Base-by-base conservation (phyloP, 2,329 filamentous ascomycete species). In the Phialocephala subalpina region DNA sequence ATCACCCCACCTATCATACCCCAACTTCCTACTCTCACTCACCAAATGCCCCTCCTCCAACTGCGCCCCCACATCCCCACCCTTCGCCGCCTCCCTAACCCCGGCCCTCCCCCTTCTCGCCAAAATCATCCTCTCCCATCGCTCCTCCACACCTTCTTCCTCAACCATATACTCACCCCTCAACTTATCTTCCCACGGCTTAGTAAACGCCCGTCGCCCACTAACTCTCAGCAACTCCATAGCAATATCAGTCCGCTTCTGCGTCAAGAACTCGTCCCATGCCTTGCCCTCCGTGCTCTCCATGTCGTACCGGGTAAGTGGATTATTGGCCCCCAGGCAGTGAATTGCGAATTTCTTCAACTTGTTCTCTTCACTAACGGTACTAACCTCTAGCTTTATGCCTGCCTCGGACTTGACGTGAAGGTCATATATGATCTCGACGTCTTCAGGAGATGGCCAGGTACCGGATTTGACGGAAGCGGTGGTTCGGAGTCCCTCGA, bases 181-280 rank as follows among this genome's bases (percentile, higher is more conserved):
- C n/a, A 53, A 49, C n/a, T 58, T 29, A 53, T 53, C 60, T 40
- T 62, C 42, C 65, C 67, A 69, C 3, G 65, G 62, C 56, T 62
- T 52, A n/a, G 8, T 49, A 14, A 45, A 42, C 12, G 8, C 29
- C 60, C 62, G 61, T 9, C 36, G 55, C 1, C 14, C n/a, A n/a
- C 59, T 53, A 3, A 56, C 40, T 9, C 29, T 52, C 25, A 62
- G 18, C 35, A 67, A 42, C 12, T 65, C 65, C 16, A 63, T 18
- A 20, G 33, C 35, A 5, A 69, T 4, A 4, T 35, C 60, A 16
- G 27, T 7, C 9, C 22, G 8, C 35, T 63, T 33, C 5, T 1
- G 3, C n/a, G 33, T 29, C 25, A 53, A 6, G 1, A 58, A 12
- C 1, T 55, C 12, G 12, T 56, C n/a, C 66, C 66, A 67, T 18